Evolutionary conservation across 129 eudicot species (phyloP), one percentile per base, ranked within the genome.

Genomic region (Lactuca saligna): DNA sequence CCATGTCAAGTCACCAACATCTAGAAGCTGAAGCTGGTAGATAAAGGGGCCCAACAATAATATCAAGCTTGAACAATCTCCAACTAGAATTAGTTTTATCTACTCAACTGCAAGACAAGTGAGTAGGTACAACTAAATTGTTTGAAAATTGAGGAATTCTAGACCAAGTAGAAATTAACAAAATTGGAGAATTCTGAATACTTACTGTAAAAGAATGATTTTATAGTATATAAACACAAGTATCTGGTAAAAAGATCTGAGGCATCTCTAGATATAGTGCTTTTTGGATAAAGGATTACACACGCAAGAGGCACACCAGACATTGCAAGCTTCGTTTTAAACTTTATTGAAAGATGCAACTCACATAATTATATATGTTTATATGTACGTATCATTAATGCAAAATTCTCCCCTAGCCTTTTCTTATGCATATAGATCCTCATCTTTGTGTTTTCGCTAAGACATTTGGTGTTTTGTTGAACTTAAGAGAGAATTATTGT

Each of bases 21-120:
- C 80, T 68, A 75, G 80, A 75, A 75, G 74, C 80, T 66, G 74
- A 75, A 75, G 80, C 80, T 75, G 80, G 80, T 75, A 75, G 80
- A 76, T 76, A 76, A 69, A 61, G 80, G 74, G 51, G 70, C 75
- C 80, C 80, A 76, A 76, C 80, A 76, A 68, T 68, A 76, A 68
- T 76, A 76, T 76, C 80, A 76, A 68, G 80, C 80, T 50, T 60
- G 64, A 68, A 68, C 48, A 61, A 14, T 76, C 80, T 65, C 79
- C 79, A 65, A 74, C 72, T 74, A 74, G 72, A 35, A 65, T 11
- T 56, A 74, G 16, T 61, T 75, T 68, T 76, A 75, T 60, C 74
- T 76, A 76, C 70, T 16, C 57, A 69, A 76, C 80, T 76, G 75
- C 80, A 76, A 76, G 69, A 76, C 69, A 76, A 76, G 80, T 76